These are phyloP conservation scores for Phytophthora boehmeriae DNA, from an alignment of 352 stramenopile species.

Conservation along the genomic window DNA sequence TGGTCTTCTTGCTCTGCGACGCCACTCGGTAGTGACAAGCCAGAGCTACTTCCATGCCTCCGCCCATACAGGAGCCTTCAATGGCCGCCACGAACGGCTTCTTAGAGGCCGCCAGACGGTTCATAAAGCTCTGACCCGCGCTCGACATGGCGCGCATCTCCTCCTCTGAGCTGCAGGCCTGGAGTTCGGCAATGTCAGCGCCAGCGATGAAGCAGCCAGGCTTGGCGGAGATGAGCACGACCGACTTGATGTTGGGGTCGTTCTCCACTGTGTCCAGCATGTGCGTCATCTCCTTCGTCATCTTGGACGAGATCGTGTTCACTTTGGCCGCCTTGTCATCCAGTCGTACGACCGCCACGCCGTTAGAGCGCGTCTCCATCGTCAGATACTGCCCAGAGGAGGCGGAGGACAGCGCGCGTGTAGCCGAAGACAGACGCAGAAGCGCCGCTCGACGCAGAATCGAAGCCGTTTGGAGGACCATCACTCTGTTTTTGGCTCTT, in stretches of 20 bases:
- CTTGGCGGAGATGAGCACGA: conserved; percentile 98
- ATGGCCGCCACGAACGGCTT: conserved; percentile 97
- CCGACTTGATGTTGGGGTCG: conserved; percentile 94
- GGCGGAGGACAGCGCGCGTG: conserved; percentile 32
- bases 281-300: conserved; percentile 87
- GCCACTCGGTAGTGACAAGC: conserved; percentile 98
- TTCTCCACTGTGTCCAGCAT: conserved; percentile 91
- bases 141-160: conserved; percentile 93
- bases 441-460: conserved; percentile 30
- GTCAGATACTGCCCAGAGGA: conserved; percentile 81
- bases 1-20: conserved; percentile 95
- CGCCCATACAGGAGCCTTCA: conserved; percentile 96
- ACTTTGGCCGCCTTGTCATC: conserved; percentile 92
- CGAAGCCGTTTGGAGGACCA: conserved; percentile 43
- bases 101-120: conserved; percentile 91
- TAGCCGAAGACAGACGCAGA: conserved; percentile 3
- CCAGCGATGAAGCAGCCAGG: conserved; percentile 98
- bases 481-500: not conserved
- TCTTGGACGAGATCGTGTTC: conserved; percentile 93
- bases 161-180: conserved; percentile 83
- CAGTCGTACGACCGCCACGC: conserved; percentile 92
- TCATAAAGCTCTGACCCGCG: conserved; percentile 94
- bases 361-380: conserved; percentile 85
- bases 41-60: conserved; percentile 96
- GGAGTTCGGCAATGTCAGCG: conserved; percentile 97